phyloP scores from a whole-genome alignment of 2,329 filamentous ascomycete species.

The Pseudocercospora macadamiae region DNA sequence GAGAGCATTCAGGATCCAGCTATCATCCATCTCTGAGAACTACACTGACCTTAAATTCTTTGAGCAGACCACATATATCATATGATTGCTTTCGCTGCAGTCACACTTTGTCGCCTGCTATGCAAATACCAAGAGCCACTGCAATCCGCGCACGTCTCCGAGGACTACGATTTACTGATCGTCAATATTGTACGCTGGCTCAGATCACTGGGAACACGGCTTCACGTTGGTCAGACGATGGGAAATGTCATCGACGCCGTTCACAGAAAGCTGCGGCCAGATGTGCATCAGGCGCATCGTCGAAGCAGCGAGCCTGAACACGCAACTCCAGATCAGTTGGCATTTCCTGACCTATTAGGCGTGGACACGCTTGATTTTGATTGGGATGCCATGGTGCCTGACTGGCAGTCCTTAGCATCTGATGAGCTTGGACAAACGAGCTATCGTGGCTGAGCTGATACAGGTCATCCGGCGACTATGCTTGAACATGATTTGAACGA shows the following conservation, averaged over 20 bases:
- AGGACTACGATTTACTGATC: constrained; percentile 7
- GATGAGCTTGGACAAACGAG: neutral
- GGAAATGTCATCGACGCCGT: constrained; percentile 13
- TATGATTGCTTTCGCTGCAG: constrained; percentile 51
- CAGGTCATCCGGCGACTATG: too few relatives aligned
- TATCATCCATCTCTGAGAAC: neutral
- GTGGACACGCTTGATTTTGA: constrained; percentile 14
- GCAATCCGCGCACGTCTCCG: neutral
- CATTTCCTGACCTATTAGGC: constrained; percentile 13
- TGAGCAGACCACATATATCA: constrained; percentile 54
- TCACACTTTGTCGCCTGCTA: constrained; percentile 44
- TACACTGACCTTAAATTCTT: too few relatives aligned
- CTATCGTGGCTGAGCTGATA: neutral
- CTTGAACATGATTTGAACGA: too few relatives aligned
- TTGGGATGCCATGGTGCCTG: constrained; percentile 16
- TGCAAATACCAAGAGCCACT: constrained; percentile 19
- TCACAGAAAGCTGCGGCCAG: constrained; percentile 15
- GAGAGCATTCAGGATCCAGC: neutral
- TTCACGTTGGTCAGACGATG: constrained; percentile 17
- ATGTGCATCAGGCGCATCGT: neutral
- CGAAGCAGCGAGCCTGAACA: constrained; percentile 12
- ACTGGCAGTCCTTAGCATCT: constrained; percentile 15
- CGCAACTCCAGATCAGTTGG: constrained; percentile 2
- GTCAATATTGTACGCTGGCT: constrained; percentile 10
- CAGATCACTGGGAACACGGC: constrained; percentile 4